These are phyloP conservation scores for Phytophthora sansomeana DNA, from an alignment of 352 stramenopile species.

Conservation along the genomic window DNA sequence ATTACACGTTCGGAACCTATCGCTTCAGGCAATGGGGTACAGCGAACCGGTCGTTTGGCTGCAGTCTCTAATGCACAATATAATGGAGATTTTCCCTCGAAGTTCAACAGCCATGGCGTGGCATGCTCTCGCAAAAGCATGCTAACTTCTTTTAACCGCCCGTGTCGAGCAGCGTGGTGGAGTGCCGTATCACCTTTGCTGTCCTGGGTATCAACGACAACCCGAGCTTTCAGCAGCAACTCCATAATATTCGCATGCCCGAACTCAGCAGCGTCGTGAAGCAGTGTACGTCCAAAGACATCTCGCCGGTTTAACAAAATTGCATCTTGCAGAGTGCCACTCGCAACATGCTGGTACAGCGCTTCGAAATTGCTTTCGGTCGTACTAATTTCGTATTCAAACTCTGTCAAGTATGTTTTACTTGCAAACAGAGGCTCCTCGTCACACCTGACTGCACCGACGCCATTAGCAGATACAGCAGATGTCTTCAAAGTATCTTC, in stretches of 20 bases:
- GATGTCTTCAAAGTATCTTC: constrained; percentile 3
- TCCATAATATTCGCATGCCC: constrained; percentile 62
- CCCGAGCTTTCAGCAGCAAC: constrained; percentile 51
- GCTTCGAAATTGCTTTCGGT: constrained; percentile 68
- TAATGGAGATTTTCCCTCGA: constrained; percentile 62
- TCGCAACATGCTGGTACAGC: constrained; percentile 58
- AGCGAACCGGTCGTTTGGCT: constrained; percentile 13
- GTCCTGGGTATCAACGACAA: constrained; percentile 55
- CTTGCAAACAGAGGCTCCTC: constrained; percentile 29
- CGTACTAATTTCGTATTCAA: constrained; percentile 62
- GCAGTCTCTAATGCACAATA: constrained; percentile 61
- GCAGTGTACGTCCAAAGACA: constrained; percentile 60
- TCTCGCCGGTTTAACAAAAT: constrained; percentile 62
- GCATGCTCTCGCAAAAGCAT: constrained; percentile 56
- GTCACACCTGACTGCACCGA: background rate
- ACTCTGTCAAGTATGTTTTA: constrained; percentile 59
- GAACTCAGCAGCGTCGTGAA: constrained; percentile 70
- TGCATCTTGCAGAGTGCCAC: constrained; percentile 45
- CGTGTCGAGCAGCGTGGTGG: constrained; percentile 58
- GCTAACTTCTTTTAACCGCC: constrained; percentile 61
- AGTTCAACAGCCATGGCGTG: constrained; percentile 48
- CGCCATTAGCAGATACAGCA: background rate
- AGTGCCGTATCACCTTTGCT: constrained; percentile 59
- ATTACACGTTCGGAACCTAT: constrained; percentile 5
- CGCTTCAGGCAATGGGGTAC: background rate